Conservation (phyloP, 768 basidiomycete species). For the Paxillus rubicundulus region DNA sequence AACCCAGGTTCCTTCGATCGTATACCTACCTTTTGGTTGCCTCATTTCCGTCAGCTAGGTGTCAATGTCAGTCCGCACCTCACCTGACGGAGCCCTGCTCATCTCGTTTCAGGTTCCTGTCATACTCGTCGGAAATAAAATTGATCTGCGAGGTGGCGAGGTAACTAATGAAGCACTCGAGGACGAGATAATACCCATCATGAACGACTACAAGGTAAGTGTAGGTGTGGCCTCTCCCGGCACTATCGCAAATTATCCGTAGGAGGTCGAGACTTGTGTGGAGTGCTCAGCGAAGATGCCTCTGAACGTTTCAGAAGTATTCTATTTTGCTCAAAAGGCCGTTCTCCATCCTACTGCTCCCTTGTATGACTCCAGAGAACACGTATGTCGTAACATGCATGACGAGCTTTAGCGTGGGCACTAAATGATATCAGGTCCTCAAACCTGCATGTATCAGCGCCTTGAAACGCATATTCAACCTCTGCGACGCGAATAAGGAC, state of each 20-base stretch:
- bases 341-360: conserved; percentile 97
- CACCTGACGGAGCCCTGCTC: conserved; percentile 1
- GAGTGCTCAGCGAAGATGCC: conserved; percentile 93
- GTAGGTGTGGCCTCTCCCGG: neutral
- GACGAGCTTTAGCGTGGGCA: conserved; percentile 11
- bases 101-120: conserved; percentile 72
- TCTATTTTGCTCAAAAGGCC: conserved; percentile 98
- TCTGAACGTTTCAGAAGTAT: conserved; percentile 93
- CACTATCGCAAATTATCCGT: conserved; percentile 7
- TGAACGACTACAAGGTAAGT: conserved; percentile 96
- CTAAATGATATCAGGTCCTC: conserved; percentile 55
- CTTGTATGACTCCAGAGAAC: conserved; percentile 93
- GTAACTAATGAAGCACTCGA: conserved; percentile 93
- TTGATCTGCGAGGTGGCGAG: conserved; percentile 88
- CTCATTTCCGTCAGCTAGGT: conserved; percentile 89
- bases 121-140: conserved; percentile 97
- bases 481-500: conserved; percentile 94
- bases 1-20: conserved; percentile 95
- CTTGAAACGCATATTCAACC: conserved; percentile 89
- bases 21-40: conserved; percentile 97
- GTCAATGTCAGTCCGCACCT: conserved; percentile 70
- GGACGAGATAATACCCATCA: conserved; percentile 93
- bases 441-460: conserved; percentile 92
- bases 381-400: conserved; percentile 51
- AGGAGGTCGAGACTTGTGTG: conserved; percentile 99